Base-by-base conservation (phyloP, 177 flowering plant genomes). In the Telopea speciosissima region DNA sequence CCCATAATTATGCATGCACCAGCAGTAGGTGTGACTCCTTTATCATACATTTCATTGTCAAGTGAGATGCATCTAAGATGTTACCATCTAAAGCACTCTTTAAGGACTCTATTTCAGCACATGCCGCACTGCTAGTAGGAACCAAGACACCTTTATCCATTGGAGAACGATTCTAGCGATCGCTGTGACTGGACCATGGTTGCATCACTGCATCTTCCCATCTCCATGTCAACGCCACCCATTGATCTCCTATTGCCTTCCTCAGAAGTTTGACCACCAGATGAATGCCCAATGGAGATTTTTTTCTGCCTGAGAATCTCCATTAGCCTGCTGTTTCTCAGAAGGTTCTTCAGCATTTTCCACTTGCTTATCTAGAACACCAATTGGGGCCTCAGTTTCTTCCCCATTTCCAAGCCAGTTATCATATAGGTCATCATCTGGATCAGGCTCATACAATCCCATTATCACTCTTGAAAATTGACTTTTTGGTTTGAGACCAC, bases 341-440 rank as follows among this genome's bases (percentile, higher is more conserved):
- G 74, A 60, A 59, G 70, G 70, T 54, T 74, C 75, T 65, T 45
- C 70, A 23, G 75, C 5, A 11, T 63, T 16, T 25, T 42, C 63
- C 25, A 36, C 66, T 67, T 73, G 71, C 63, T 77, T 63, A 21
- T 69, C 80, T 13, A 73, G 68, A 24, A 45, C 36, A 26, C 62
- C 49, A 3, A 36, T 70, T 68, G 77, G 72, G 66, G 65, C 59
- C 12, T 73, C 88, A 17, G 65, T 49, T 69, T 79, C 88, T 68
- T 79, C 80, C 10, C 70, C 83, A 61, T 76, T 81, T 62, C 68
- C 84, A 24, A 81, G 66, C 90, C 87, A 85, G 60, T 75, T 79
- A 8, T 70, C 67, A 65, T 73, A 78, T 42, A n/a, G 75, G 25
- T 82, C 84, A 69, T 87, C 93, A 75, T 80, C 85, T 22, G 77